phyloP scores from a whole-genome alignment of 108 stramenopile genomes.

The Cylindrotheca fusiformis region DNA sequence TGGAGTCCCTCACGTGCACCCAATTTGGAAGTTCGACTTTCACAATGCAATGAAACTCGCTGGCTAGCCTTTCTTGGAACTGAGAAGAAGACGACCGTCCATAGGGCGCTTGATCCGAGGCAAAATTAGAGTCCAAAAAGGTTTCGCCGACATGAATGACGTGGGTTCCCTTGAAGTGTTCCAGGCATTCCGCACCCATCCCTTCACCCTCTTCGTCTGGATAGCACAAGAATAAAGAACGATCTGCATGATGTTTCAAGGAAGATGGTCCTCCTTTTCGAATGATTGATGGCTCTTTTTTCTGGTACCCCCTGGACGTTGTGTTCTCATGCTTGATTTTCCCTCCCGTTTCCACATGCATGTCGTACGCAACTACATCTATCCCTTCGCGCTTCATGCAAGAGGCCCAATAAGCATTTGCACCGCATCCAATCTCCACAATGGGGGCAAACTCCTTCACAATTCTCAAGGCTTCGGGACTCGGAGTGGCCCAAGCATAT shows the following conservation, averaged over 20 bases:
- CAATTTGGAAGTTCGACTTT: slow-evolving; percentile 65
- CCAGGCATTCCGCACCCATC: slow-evolving; percentile 73
- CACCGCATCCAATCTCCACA: slow-evolving; percentile 85
- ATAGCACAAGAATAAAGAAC: slow-evolving; percentile 84
- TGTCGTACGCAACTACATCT: slow-evolving; percentile 77
- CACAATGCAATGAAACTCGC: slow-evolving; percentile 84
- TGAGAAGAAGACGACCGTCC: slow-evolving; percentile 75
- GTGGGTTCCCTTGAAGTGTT: slow-evolving; percentile 63
- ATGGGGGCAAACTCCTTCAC: slow-evolving; percentile 65
- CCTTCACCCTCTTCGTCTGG: slow-evolving; percentile 72
- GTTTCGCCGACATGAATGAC: slow-evolving; percentile 89
- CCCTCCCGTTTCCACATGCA: slow-evolving; percentile 52
- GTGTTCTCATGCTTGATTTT: slow-evolving; percentile 24
- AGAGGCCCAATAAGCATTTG: slow-evolving; percentile 80
- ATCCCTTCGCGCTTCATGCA: slow-evolving; percentile 39
- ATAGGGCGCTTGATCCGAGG: slow-evolving; percentile 83
- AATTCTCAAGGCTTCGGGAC: slow-evolving; percentile 48
- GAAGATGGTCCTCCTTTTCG: slow-evolving; percentile 70
- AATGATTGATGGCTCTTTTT: slow-evolving; percentile 14
- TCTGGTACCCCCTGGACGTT: slow-evolving; percentile 4
- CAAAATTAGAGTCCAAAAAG: slow-evolving; percentile 55
- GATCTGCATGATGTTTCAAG: slow-evolving; percentile 41
- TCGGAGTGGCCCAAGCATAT: slow-evolving; percentile 84
- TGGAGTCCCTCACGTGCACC: slow-evolving; percentile 79
- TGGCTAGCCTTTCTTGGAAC: slow-evolving; percentile 74